Base-by-base conservation (phyloP, 176 grass and related monocot species). In the Oryza nivara region DNA sequence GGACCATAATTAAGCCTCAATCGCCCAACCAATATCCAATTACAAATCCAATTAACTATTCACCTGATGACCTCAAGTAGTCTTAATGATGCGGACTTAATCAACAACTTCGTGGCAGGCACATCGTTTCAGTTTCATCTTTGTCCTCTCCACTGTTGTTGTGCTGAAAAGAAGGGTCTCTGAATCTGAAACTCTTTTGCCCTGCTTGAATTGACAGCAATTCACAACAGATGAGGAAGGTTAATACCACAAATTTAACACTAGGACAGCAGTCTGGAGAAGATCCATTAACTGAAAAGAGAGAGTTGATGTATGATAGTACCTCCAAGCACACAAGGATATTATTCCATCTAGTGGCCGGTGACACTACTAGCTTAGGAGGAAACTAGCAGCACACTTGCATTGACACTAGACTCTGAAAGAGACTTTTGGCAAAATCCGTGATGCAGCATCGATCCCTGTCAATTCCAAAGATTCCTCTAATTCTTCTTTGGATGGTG, bases 71-170 rank as follows among this genome's bases (percentile, higher is more conserved):
- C 15, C 14, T 56, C 52, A 20, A 56, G 16, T 19, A 19, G 52
- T 56, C 16, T 56, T 13, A 19, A 54, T 54, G 51, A 54, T 54
- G 51, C 51, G 19, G 51, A 19, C 15, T 19, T 54, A 54, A 54
- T 54, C 52, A 56, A 3, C 67, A 70, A 36, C 67, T 70, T 40
- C 16, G 19, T 70, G 16, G 67, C 34, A 40, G 34, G 67, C 67
- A 70, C 67, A 40, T 70, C 67, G 67, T 40, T 61, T 61, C 56
- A 61, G 20, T 61, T 61, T 61, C 56, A 22, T 61, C 56, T 61
- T 61, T 61, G 1, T 61, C 56, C 56, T 61, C 56, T 54, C 6
- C 51, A 1, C 16, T 54, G 48, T 51, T 58, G 52, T 58, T 58
- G 6, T 20, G 52, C 52, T 58, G 1, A 8, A 58, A 20, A 58